Evolutionary conservation across 2,329 filamentous ascomycete species (phyloP).

Genomic region (Ascochyta koolunga): DNA sequence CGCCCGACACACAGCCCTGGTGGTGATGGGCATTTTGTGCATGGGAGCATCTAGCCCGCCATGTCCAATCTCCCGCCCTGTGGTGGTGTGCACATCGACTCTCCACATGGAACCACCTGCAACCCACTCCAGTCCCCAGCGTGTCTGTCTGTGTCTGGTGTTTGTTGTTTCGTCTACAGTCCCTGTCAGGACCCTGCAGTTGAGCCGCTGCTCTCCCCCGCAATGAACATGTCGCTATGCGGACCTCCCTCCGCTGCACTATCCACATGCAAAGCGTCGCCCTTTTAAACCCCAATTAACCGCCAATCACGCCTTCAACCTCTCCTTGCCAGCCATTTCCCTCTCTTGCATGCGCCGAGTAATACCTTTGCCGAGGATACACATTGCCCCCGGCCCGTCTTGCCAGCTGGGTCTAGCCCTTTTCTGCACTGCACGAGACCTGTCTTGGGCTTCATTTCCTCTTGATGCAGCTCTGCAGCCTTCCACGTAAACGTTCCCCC

Average conservation of each 20-base stretch:
- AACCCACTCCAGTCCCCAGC: slow-evolving; percentile 5
- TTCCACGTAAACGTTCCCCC: slow-evolving; percentile 27
- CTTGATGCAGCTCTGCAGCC: slow-evolving; percentile 24
- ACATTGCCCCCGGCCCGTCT: slow-evolving; percentile 31
- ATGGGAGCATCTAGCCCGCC: slow-evolving; percentile 2
- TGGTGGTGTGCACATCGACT: slow-evolving; percentile 2
- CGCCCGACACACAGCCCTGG: slow-evolving; percentile 3
- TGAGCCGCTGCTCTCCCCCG: slow-evolving; percentile 22
- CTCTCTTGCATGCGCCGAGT: slow-evolving; percentile 9
- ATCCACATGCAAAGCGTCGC: slow-evolving; percentile 9
- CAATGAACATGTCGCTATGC: slow-evolving; percentile 19
- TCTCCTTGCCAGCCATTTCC: neutral
- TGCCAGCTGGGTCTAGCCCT: slow-evolving; percentile 33
- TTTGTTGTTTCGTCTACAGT: slow-evolving; percentile 14
- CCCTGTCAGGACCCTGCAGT: slow-evolving; percentile 30
- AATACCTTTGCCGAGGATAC: slow-evolving; percentile 4
- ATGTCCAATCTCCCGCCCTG: neutral
- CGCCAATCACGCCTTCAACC: slow-evolving; percentile 28
- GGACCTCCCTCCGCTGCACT: slow-evolving; percentile 23
- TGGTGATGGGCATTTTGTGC: neutral
- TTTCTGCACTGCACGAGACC: slow-evolving; percentile 43
- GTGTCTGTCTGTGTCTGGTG: neutral
- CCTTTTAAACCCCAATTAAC: slow-evolving; percentile 16
- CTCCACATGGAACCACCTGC: slow-evolving; percentile 11
- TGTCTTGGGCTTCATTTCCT: slow-evolving; percentile 30